These are phyloP conservation scores for Trichophyton mentagrophytes DNA, from an alignment of 2,329 filamentous ascomycete genomes.

Conservation along the genomic window DNA sequence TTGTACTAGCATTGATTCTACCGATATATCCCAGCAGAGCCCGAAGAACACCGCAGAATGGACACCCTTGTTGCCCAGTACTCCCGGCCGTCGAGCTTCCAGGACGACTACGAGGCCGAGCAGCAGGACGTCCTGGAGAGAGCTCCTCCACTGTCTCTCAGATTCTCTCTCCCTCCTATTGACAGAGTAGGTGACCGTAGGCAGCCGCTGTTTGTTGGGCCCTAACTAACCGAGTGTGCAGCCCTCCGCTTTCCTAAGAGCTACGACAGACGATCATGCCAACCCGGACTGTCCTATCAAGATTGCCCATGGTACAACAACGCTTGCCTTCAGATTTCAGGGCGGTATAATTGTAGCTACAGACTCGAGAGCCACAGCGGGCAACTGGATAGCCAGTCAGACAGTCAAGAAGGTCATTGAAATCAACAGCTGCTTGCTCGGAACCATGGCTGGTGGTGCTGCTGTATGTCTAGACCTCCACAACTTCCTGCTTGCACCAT, in stretches of 20 bases:
- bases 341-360: conserved; percentile 97
- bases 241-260: conserved; percentile 89
- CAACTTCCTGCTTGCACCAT: neutral
- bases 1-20: neutral
- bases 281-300: conserved; percentile 98
- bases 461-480: conserved; percentile 47
- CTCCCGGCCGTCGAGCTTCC: conserved; percentile 61
- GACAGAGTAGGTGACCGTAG: conserved; percentile 51
- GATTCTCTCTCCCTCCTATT: conserved; percentile 89
- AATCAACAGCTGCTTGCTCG: conserved; percentile 86
- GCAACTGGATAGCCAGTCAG: conserved; percentile 98
- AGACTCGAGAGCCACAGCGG: conserved; percentile 90
- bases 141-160: conserved; percentile 67
- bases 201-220: neutral
- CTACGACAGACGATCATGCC: conserved; percentile 90
- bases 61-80: conserved; percentile 88
- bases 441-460: conserved; percentile 96
- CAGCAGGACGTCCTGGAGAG: conserved; percentile 60
- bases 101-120: conserved; percentile 62
- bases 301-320: conserved; percentile 97
- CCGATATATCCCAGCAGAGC: neutral
- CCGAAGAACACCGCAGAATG: conserved; percentile 42
- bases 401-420: conserved; percentile 99
- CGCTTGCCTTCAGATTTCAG: conserved; percentile 93
- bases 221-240: conserved; percentile 26